Conservation (phyloP, 768 basidiomycete genomes). For the Agaricus blazei region DNA sequence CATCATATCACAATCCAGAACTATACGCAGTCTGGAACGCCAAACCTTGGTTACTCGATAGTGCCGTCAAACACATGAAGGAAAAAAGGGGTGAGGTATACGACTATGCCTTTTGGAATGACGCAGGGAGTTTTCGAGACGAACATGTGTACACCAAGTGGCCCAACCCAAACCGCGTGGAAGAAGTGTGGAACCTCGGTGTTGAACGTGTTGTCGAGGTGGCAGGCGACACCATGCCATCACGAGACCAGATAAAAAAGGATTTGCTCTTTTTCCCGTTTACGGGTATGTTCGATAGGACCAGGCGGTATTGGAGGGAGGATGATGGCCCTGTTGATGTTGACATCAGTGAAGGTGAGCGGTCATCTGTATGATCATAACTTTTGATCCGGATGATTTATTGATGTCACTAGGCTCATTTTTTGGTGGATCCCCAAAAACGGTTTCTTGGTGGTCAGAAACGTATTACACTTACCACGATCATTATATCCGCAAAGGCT, state of each 20-base stretch:
- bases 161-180: constrained; percentile 39
- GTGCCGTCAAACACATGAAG: constrained; percentile 27
- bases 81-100: constrained; percentile 26
- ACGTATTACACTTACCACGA: constrained; percentile 49
- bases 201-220: constrained; percentile 17
- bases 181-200: constrained; percentile 34
- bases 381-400: too few species aligned
- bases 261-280: constrained; percentile 48
- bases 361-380: too few species aligned
- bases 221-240: background rate
- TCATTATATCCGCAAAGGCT: constrained; percentile 38
- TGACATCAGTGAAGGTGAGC: constrained; percentile 47
- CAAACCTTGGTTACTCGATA: constrained; percentile 45
- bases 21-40: constrained; percentile 54
- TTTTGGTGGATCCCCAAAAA: constrained; percentile 44
- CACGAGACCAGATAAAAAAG: constrained; percentile 14
- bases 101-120: constrained; percentile 55
- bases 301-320: constrained; percentile 33
- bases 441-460: constrained; percentile 40
- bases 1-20: constrained; percentile 35
- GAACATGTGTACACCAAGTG: constrained; percentile 40
- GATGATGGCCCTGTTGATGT: constrained; percentile 45
- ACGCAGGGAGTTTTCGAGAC: constrained; percentile 48
- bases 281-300: constrained; percentile 25
- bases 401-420: constrained; percentile 41